Percentiles rank a stretch among this genome's conserved stretches.
Evolutionary conservation across 805 yeast species (phyloP).

Genomic region (Maudiozyma saulgeensis): DNA sequence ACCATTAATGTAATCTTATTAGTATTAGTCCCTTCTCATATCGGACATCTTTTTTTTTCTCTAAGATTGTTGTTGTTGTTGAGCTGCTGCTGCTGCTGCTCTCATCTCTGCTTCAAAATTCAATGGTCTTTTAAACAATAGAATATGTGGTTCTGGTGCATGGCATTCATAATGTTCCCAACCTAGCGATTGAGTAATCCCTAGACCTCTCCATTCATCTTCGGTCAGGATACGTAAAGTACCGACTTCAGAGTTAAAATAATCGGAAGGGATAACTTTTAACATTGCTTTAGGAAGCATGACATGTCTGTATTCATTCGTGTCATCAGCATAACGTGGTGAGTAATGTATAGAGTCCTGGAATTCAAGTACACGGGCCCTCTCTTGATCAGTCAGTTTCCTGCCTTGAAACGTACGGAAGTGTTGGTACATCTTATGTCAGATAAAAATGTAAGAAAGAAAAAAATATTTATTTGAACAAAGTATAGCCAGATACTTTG

Average conservation of each 20-base stretch:
- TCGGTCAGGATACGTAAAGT: slow-evolving; percentile 83
- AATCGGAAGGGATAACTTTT: slow-evolving; percentile 87
- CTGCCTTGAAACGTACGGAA: slow-evolving; percentile 38
- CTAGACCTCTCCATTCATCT: slow-evolving; percentile 98
- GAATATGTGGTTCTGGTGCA: slow-evolving; percentile 96
- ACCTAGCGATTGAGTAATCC: slow-evolving; percentile 93
- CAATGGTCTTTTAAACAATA: slow-evolving; percentile 69
- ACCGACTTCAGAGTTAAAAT: slow-evolving; percentile 87
- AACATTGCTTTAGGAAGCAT: slow-evolving; percentile 94
- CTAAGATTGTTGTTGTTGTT: slow-evolving; percentile 11
- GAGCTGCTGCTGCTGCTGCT: slow-evolving; percentile 25
- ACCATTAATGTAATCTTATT: not conserved
- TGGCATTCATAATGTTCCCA: slow-evolving; percentile 98
- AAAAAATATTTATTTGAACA: no score
- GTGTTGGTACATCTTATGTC: slow-evolving; percentile 22
- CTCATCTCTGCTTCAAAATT: slow-evolving; percentile 38
- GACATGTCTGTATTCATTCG: slow-evolving; percentile 89
- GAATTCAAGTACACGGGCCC: slow-evolving; percentile 80
- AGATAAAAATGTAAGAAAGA: no score
- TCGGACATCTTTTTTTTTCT: not conserved
- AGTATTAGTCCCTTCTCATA: not conserved
- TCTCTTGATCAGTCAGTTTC: slow-evolving; percentile 70
- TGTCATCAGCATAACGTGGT: slow-evolving; percentile 82
- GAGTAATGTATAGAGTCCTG: slow-evolving; percentile 93
- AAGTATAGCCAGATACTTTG: not conserved